phyloP scores from a whole-genome alignment of 805 yeast species.

The Yamadazyma laniorum region DNA sequence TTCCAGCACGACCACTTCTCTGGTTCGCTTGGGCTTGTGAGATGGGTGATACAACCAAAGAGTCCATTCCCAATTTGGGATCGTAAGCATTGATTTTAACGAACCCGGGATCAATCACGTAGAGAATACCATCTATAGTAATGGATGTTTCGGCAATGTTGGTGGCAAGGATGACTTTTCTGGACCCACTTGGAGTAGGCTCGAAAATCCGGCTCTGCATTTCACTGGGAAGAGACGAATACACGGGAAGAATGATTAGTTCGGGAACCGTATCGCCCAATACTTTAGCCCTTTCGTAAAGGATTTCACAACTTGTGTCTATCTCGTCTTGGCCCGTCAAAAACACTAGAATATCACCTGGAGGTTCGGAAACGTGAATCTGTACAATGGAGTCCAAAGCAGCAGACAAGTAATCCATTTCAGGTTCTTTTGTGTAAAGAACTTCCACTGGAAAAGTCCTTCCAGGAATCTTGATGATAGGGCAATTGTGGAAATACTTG shows the following conservation, averaged over 20 bases:
- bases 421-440: conserved; percentile 76
- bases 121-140: conserved; percentile 90
- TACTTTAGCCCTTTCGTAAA: conserved; percentile 60
- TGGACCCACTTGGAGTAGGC: conserved; percentile 75
- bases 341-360: conserved; percentile 80
- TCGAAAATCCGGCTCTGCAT: conserved; percentile 87
- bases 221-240: conserved; percentile 88
- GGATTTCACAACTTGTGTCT: conserved; percentile 78
- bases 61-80: conserved; percentile 88
- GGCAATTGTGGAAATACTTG: conserved; percentile 72
- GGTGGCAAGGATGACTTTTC: conserved; percentile 92
- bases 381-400: conserved; percentile 82
- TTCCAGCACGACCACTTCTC: conserved; percentile 95
- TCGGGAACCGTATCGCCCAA: conserved; percentile 64
- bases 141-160: conserved; percentile 97
- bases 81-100: conserved; percentile 88
- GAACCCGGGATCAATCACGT: conserved; percentile 93
- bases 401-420: conserved; percentile 80
- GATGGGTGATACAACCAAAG: conserved; percentile 77
- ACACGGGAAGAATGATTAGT: conserved; percentile 78
- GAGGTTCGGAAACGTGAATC: conserved; percentile 74
- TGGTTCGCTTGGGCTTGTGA: conserved; percentile 96
- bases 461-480: conserved; percentile 83
- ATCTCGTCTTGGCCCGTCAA: conserved; percentile 94
- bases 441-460: conserved; percentile 88